Conservation (phyloP, 1,284 basidiomycete species). For the Takashimella koratensis region DNA sequence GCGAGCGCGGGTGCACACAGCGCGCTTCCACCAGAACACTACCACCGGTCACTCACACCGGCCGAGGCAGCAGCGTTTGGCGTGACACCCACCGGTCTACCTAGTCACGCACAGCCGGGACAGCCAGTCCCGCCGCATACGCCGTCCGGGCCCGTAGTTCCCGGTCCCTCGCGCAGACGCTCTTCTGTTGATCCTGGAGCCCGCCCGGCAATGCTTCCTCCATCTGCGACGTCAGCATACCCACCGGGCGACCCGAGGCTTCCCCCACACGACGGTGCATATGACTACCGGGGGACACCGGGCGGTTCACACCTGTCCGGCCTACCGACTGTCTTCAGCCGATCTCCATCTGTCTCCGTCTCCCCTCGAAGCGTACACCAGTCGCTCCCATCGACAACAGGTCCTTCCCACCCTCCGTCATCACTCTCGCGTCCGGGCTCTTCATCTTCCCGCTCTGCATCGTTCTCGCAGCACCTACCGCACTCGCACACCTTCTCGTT, state of each 20-base stretch:
- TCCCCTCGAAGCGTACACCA: conserved; percentile 33
- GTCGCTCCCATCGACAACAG: conserved; percentile 4
- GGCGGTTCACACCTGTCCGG: conserved; percentile 17
- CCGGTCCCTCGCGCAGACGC: background rate
- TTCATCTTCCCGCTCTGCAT: conserved; percentile 3
- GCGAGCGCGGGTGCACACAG: background rate
- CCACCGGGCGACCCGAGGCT: conserved; percentile 23
- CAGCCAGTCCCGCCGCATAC: background rate
- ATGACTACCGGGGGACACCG: background rate
- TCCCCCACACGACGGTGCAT: conserved; percentile 27
- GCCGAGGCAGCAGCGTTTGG: background rate
- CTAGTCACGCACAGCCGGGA: background rate
- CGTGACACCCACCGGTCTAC: background rate
- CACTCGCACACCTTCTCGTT: conserved; percentile 17
- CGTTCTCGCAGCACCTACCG: background rate
- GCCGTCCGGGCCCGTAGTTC: background rate
- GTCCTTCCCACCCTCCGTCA: conserved; percentile 6
- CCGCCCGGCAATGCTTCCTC: background rate
- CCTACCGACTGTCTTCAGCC: background rate
- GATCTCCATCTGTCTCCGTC: conserved; percentile 39
- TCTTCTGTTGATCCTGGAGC: background rate
- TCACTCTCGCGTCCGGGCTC: conserved; percentile 31
- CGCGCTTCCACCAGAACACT: background rate
- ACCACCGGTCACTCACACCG: background rate
- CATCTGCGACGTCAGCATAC: background rate